phyloP scores from a whole-genome alignment of 139 green algal genomes.

The Closterium sp. region DNA sequence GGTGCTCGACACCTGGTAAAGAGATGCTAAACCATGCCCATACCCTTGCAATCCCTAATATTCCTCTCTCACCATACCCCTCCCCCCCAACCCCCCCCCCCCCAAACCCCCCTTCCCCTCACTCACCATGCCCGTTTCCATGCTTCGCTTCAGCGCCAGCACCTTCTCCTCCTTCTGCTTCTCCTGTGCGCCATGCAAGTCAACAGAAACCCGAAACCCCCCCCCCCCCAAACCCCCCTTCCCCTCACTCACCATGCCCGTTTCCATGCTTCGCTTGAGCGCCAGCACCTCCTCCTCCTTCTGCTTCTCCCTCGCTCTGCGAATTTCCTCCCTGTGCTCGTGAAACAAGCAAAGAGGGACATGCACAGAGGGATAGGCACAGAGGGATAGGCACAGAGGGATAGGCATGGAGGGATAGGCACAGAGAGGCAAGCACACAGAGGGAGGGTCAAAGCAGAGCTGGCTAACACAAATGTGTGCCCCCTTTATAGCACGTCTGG shows the following conservation, averaged over 20 bases:
- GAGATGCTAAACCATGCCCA: too few relatives aligned
- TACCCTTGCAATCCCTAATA: too few relatives aligned
- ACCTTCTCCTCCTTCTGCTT: too few relatives aligned
- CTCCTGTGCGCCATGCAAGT: too few relatives aligned
- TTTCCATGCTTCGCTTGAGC: slow-evolving; percentile 38
- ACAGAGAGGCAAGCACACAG: not conserved
- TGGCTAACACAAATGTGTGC: too few relatives aligned
- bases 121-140: too few relatives aligned
- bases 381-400: not conserved
- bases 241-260: slow-evolving; percentile 27
- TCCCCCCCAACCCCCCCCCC: not conserved
- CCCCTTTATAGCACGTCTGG: too few relatives aligned
- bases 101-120: not conserved
- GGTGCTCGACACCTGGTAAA: too few relatives aligned
- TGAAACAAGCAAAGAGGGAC: slow-evolving; percentile 20
- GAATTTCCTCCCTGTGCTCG: slow-evolving; percentile 33
- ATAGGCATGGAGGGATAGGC: not conserved
- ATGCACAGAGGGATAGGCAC: not conserved
- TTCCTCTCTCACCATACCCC: too few relatives aligned
- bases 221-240: not conserved
- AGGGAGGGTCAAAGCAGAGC: not conserved
- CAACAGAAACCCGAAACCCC: not conserved
- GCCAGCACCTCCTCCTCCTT: slow-evolving; percentile 47
- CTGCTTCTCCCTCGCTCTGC: not conserved
- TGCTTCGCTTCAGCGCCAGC: too few relatives aligned